Evolutionary conservation across 2,329 filamentous ascomycete species (phyloP), one percentile per base, ranked within the genome.

Genomic region (Fusarium sp.): DNA sequence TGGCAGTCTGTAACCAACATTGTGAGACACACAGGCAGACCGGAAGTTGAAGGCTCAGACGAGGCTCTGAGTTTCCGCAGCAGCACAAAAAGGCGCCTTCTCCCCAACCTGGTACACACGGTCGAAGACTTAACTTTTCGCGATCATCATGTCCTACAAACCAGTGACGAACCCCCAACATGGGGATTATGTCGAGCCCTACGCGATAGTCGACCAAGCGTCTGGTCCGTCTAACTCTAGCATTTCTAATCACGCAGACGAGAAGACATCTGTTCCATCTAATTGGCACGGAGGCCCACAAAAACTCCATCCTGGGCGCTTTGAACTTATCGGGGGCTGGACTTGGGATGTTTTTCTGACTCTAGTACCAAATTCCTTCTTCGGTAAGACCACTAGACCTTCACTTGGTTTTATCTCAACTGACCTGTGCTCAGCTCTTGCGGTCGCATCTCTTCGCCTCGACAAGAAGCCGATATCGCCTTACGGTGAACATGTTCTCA

Each of bases 261-360:
- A 24, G 14, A 46, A 31, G n/a, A 7, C 24, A 3, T 4, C 17
- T 7, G 18, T 46, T 6, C 24, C 43, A 3, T 28, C 14, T 26
- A 26, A 31, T 18, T 46, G 43, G 43, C 43, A 46, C 13, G 9
- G 15, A 33, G 43, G 43, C 17, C 43, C 43, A 3, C 43, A 33
- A 26, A 46, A 2, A 6, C 43, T 46, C 15, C 26, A 9, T 13
- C 7, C 10, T 3, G 26, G 43, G 6, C 26, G 5, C 4, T 33
- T 46, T 2, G 43, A 46, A 26, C 11, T 31, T 13, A 5, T 14
- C 7, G 43, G 6, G 5, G 14, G 13, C 4, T 46, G 43, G 55
- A 26, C 28, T 10, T 58, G 55, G 55, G 45, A 51, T n/a, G 31
- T 58, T 36, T 5, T 43, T 3, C 36, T 58, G 2, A 51, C 46